These are phyloP conservation scores for Chenopodium suecicum DNA, from an alignment of 148 eudicot genomes.

Conservation along the genomic window DNA sequence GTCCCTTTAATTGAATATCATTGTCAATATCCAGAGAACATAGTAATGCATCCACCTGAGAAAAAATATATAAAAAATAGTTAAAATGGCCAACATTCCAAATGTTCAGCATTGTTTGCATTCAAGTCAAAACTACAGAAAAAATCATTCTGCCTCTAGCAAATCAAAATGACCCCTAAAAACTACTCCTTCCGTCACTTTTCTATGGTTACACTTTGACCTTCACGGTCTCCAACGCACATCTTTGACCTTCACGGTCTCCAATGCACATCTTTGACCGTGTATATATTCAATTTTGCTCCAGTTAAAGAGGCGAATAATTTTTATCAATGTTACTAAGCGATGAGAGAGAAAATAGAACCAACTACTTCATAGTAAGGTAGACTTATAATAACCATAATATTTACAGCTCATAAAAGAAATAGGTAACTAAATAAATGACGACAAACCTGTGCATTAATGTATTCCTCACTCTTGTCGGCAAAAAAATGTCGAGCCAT, in stretches of 20 bases:
- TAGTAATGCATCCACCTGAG: slow-evolving; percentile 78
- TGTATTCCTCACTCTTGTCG: slow-evolving; percentile 86
- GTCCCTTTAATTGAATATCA: slow-evolving; percentile 61
- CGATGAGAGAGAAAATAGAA: not conserved
- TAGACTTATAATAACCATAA: not conserved
- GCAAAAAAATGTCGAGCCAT: slow-evolving; percentile 95
- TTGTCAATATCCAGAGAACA: slow-evolving; percentile 85
- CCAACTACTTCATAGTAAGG: no score
- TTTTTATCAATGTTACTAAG: not conserved
- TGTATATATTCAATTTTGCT: not conserved
- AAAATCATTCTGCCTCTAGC: not conserved
- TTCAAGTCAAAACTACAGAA: not conserved
- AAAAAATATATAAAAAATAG: slow-evolving; percentile 13
- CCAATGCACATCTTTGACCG: no score
- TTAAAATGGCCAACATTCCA: not conserved
- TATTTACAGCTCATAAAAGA: not conserved
- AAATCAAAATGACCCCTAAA: not conserved
- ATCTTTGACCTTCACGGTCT: no score
- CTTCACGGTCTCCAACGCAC: no score
- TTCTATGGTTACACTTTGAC: no score
- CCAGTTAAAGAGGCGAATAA: not conserved
- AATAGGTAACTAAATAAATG: not conserved
- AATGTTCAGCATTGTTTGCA: not conserved
- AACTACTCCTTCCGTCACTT: not conserved
- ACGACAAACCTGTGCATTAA: slow-evolving; percentile 73